A percentile compares a stretch with the other conserved stretches of the same genome.
Conservation (phyloP, 352 stramenopile species). For the Blastocystis sp. region DNA sequence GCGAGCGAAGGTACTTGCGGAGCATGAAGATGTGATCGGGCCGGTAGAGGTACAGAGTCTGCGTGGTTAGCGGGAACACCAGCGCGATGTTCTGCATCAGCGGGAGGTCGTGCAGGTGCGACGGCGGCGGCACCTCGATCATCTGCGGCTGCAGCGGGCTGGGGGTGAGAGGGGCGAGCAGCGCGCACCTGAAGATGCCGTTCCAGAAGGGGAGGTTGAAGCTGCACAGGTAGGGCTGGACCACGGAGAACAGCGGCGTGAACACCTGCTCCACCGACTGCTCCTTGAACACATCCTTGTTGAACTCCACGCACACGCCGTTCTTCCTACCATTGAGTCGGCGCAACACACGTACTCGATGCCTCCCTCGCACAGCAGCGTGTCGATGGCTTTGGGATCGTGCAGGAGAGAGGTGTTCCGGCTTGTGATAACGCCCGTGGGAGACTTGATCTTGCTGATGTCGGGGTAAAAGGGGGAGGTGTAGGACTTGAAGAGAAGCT, state of each 20-base stretch:
- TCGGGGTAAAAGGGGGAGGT: constrained; percentile 13
- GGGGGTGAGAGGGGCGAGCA: background rate
- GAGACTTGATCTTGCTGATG: constrained; percentile 42
- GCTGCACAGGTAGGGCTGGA: constrained; percentile 25
- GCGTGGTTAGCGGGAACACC: constrained; percentile 34
- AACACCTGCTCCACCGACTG: background rate
- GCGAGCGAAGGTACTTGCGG: constrained; percentile 27
- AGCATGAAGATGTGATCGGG: constrained; percentile 51
- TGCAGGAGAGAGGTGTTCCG: constrained; percentile 15
- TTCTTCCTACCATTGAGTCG: background rate
- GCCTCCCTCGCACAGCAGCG: constrained; percentile 2
- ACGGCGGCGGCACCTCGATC: constrained; percentile 9
- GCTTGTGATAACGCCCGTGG: constrained; percentile 17
- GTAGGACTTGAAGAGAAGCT: constrained; percentile 33
- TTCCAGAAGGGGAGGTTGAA: constrained; percentile 63
- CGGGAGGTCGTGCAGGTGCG: background rate
- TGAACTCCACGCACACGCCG: constrained; percentile 39
- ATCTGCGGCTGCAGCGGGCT: constrained; percentile 29
- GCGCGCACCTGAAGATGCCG: constrained; percentile 9
- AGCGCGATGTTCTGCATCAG: constrained; percentile 7
- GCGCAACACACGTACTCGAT: background rate
- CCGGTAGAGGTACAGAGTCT: constrained; percentile 48
- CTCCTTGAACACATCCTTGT: constrained; percentile 42
- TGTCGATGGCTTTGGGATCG: constrained; percentile 17
- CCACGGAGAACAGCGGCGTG: constrained; percentile 7